These are phyloP conservation scores for Nyctanthes arbortristis DNA, from an alignment of 257 asterid genomes.

Conservation along the genomic window DNA sequence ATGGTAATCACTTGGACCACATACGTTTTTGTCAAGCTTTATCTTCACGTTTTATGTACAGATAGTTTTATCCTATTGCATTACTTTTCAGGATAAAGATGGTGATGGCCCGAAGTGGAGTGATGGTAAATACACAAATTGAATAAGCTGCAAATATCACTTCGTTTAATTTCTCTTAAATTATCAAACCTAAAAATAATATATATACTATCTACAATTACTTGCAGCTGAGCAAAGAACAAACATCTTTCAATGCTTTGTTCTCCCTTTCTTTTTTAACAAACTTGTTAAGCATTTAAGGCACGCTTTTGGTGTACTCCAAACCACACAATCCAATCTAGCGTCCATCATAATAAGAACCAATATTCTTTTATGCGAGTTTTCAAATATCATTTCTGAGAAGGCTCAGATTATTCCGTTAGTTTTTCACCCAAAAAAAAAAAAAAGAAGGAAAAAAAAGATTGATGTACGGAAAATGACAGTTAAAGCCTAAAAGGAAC, in stretches of 20 bases:
- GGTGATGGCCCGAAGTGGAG: neutral
- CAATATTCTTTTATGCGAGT: too few relatives aligned
- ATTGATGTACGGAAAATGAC: too few relatives aligned
- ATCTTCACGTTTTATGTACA: too few relatives aligned
- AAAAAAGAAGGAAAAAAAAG: too few relatives aligned
- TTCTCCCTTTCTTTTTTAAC: too few relatives aligned
- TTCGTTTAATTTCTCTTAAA: constrained; percentile 10
- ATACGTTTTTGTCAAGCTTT: too few relatives aligned
- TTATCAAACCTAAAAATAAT: neutral
- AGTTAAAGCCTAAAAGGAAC: neutral
- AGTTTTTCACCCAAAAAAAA: too few relatives aligned
- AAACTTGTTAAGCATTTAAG: too few relatives aligned
- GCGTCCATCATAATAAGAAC: constrained; percentile 6
- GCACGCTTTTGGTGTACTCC: neutral
- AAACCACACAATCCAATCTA: constrained; percentile 2
- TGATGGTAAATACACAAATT: neutral
- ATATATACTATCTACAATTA: neutral
- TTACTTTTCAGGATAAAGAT: neutral
- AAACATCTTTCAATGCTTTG: neutral
- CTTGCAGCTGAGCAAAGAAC: constrained; percentile 9
- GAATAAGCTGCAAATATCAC: neutral
- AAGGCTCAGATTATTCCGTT: too few relatives aligned
- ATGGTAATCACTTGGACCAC: too few relatives aligned
- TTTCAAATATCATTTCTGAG: too few relatives aligned
- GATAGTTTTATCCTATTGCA: too few relatives aligned